Base-by-base conservation (phyloP, 2,329 filamentous ascomycete species). In the Botrytis aclada region DNA sequence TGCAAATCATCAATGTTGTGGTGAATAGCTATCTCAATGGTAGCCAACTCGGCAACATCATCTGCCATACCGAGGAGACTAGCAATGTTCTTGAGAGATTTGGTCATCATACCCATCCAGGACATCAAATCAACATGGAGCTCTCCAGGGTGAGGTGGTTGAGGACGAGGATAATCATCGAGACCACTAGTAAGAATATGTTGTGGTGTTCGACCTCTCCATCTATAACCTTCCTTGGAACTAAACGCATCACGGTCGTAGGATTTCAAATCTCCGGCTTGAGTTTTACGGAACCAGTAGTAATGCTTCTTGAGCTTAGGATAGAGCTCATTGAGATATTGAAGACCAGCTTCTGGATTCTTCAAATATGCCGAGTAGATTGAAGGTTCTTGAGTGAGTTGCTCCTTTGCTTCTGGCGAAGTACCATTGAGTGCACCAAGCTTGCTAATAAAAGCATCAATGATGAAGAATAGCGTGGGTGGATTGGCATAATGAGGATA, bases 401-500 rank as follows among this genome's bases (percentile, higher is more conserved):
- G 82, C 77, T 87, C 86, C 71, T 82, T 84, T n/a, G 83, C 79
- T 1, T 79, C 78, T 1, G 81, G 79, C 39, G 82, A 78, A 70
- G 82, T 87, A 32, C 85, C 87, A 72, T 89, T 89, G 58, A 82
- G 80, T 70, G 77, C 83, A 73, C 90, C 87, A 51, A 97, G 86
- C 81, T 93, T 95, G 80, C 94, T 91, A 79, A 97, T 89, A 80
- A 98, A 94, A 16, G 87, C 88, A 76, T 97, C 93, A 25, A 99
- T 86, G 74, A 96, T 90, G 80, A 98, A 90, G 83, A 97, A 98
- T 1, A 98, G 87, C 0, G 96, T 98, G 0, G 96, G 96, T 0
- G 96, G 96, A 82, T 99, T 99, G 69, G 96, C 96, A 79, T 98
- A 98, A 82, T 98, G 95, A 37, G 96, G 95, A 80, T 98, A 98